Conservation (phyloP, 2,329 filamentous ascomycete species). For the Graphiopsis chlorocephala region DNA sequence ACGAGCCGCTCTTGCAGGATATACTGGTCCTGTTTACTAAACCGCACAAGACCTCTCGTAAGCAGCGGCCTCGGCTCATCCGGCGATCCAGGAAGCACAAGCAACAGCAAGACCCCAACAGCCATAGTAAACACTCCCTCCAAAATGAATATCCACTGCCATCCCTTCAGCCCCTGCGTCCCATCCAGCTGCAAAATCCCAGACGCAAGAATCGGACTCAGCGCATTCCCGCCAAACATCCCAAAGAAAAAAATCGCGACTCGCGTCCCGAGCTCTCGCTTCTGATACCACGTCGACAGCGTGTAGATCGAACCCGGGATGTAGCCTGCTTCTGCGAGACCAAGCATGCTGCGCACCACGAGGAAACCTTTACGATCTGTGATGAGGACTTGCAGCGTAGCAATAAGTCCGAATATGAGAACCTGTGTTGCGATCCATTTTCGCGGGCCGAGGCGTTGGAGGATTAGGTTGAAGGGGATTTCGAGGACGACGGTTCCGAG, state of each 20-base stretch:
- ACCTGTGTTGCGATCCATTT: constrained; percentile 52
- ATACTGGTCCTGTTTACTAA: constrained; percentile 35
- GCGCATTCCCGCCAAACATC: constrained; percentile 58
- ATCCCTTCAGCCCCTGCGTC: constrained; percentile 55
- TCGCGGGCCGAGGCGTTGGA: constrained; percentile 32
- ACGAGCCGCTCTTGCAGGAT: constrained; percentile 39
- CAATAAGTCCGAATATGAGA: constrained; percentile 48
- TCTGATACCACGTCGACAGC: constrained; percentile 22
- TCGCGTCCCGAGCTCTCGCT: constrained; percentile 16
- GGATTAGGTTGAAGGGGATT: constrained; percentile 51
- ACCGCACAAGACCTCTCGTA: constrained; percentile 39
- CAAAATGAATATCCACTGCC: constrained; percentile 59
- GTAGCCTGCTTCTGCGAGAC: constrained; percentile 17
- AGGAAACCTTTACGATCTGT: constrained; percentile 26
- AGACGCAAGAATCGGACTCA: constrained; percentile 56
- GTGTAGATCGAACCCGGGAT: constrained; percentile 44
- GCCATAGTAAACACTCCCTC: constrained; percentile 48
- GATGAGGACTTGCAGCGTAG: constrained; percentile 31
- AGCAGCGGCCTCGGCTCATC: constrained; percentile 41
- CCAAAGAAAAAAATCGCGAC: constrained; percentile 41
- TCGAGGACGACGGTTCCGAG: constrained; percentile 51
- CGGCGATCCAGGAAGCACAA: constrained; percentile 46
- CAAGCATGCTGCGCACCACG: constrained; percentile 22
- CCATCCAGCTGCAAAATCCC: constrained; percentile 64
- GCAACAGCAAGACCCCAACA: constrained; percentile 40